Evolutionary conservation across 106 monocot species (phyloP).

Genomic region (Dactylorhiza incarnata): DNA sequence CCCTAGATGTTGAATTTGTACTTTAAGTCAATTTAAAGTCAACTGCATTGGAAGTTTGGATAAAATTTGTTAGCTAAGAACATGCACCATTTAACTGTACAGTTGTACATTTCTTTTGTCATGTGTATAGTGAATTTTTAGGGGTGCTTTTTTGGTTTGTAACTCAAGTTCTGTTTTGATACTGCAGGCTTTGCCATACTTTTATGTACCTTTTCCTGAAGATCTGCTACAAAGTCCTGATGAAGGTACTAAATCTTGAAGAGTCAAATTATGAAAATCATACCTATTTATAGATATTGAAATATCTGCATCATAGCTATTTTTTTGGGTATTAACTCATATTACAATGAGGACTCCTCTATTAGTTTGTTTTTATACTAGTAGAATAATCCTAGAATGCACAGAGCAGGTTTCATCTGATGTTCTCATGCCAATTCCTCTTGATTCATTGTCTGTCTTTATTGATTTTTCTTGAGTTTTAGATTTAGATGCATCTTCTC

Average conservation of each 20-base stretch:
- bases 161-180: conserved; percentile 12
- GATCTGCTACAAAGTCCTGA: conserved; percentile 28
- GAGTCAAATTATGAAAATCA: background rate
- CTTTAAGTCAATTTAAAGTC: background rate
- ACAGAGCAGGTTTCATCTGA: too few relatives aligned
- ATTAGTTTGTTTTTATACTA: background rate
- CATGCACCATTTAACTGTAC: background rate
- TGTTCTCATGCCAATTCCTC: too few relatives aligned
- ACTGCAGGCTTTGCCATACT: conserved; percentile 85
- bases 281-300: background rate
- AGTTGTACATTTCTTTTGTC: background rate
- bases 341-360: background rate
- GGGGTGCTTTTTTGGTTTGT: background rate
- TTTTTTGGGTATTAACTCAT: background rate
- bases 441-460: too few relatives aligned
- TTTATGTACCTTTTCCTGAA: conserved; percentile 67
- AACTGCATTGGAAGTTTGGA: background rate
- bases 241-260: conserved; percentile 38
- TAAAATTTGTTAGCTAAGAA: background rate
- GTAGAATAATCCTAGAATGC: background rate
- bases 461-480: too few relatives aligned
- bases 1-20: background rate
- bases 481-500: too few relatives aligned
- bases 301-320: background rate
- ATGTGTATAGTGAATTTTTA: background rate